phyloP scores from a whole-genome alignment of 345 rosid genomes.

The Aquilaria malaccensis region DNA sequence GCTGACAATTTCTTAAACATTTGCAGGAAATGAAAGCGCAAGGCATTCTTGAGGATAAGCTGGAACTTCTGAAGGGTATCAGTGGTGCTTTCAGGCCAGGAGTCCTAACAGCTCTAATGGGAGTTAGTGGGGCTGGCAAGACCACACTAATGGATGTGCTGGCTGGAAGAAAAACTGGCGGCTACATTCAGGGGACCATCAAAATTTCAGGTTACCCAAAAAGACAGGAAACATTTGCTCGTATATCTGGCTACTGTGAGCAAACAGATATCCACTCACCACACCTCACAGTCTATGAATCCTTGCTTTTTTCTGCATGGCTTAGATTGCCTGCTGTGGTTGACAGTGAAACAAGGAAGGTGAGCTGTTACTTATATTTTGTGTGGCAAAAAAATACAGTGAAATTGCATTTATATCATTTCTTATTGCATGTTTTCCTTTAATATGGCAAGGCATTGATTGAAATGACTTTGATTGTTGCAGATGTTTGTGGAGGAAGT shows the following conservation, averaged over 20 bases:
- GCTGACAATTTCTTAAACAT: neutral
- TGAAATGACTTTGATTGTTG: constrained; percentile 9
- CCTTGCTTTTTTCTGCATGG: constrained; percentile 61
- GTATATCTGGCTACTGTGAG: constrained; percentile 67
- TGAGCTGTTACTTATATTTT: constrained; percentile 12
- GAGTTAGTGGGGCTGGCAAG: constrained; percentile 68
- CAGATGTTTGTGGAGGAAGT: constrained; percentile 72
- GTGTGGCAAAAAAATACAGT: neutral
- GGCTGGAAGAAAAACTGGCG: constrained; percentile 74
- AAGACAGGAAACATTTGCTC: constrained; percentile 67
- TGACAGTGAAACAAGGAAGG: constrained; percentile 48
- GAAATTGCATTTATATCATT: neutral
- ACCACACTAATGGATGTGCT: constrained; percentile 73
- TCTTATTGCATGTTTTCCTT: neutral
- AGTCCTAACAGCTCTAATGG: constrained; percentile 64
- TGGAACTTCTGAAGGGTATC: constrained; percentile 56
- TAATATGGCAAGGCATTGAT: neutral
- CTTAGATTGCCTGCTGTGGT: constrained; percentile 55
- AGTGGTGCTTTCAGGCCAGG: constrained; percentile 68
- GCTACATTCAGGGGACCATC: constrained; percentile 45
- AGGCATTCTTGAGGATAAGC: constrained; percentile 38
- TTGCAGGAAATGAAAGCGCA: constrained; percentile 58
- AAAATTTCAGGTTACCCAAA: constrained; percentile 56
- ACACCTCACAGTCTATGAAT: constrained; percentile 54
- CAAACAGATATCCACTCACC: constrained; percentile 74